Evolutionary conservation across 2,329 filamentous ascomycete species (phyloP), one percentile per base, ranked within the genome.

Genomic region (Beauveria rudraprayagi): DNA sequence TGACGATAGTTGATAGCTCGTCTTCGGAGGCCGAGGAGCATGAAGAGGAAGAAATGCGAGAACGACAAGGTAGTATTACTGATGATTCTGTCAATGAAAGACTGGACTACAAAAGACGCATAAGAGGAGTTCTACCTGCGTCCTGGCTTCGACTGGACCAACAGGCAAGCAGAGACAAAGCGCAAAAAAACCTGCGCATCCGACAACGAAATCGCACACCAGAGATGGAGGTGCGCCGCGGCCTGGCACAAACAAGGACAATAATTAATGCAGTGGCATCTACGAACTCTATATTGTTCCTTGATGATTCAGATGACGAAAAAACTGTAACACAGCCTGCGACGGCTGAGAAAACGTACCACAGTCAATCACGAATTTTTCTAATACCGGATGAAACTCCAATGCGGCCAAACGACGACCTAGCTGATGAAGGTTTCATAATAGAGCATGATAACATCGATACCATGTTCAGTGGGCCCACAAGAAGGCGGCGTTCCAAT

Each of bases 111-210:
- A 60, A 75, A 41, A 78, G 72, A 57, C 76, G 77, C 56, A 83
- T 88, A 53, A 78, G 78, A 58, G 84, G 85, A 24, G 84, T 88
- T 8, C 76, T 88, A 50, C 85, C 85, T 44, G 85, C 85, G n/a
- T 88, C 85, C 6, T 87, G 85, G 81, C 76, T 88, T 60, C 80
- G 85, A 47, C 70, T 88, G 26, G 83, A 87, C 66, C 79, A 82
- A 61, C 74, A 79, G 60, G 64, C 72, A 34, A 71, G 67, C 65
- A 68, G 68, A 17, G 66, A 68, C 61, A 75, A 71, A 60, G 67
- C 66, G 41, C 63, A 68, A 56, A 71, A 70, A 60, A 69, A 70
- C 52, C 54, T 63, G 8, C 63, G 65, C 22, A 70, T 66, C 51
- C 71, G 69, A 47, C 67, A 65, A 63, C 67, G 58, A 69, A 70